Percentiles rank a stretch among this genome's conserved stretches.
phyloP scores from a whole-genome alignment of 176 grass and related monocot genomes.

The Cenchrus purpureus region DNA sequence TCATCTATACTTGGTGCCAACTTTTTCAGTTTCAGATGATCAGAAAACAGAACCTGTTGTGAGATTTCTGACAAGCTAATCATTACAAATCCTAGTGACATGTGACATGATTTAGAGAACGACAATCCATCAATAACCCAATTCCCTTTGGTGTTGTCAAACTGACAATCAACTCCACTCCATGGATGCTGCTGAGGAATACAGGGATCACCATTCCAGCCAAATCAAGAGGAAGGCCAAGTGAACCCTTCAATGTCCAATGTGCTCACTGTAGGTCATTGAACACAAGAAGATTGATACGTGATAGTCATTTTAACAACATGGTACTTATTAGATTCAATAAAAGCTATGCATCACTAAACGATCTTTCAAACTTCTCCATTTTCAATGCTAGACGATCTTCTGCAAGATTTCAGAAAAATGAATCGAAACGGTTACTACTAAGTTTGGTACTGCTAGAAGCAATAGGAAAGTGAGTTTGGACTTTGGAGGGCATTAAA shows the following conservation, averaged over 20 bases:
- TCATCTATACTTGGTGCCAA: background rate
- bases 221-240: constrained; percentile 89
- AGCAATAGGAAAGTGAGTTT: constrained; percentile 23
- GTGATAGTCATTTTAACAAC: background rate
- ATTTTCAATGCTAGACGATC: constrained; percentile 15
- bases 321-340: background rate
- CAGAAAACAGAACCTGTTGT: background rate
- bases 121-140: constrained; percentile 95
- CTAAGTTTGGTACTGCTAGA: constrained; percentile 20
- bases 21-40: constrained; percentile 7
- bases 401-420: constrained; percentile 1
- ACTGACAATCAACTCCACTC: constrained; percentile 93
- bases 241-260: constrained; percentile 66
- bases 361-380: background rate
- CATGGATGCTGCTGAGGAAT: constrained; percentile 97
- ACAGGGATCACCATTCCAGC: constrained; percentile 97
- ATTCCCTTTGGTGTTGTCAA: constrained; percentile 61
- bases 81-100: background rate
- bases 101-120: constrained; percentile 55
- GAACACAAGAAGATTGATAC: constrained; percentile 3
- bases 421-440: constrained; percentile 2
- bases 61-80: constrained; percentile 22
- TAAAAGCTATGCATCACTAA: background rate
- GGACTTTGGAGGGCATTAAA: background rate
- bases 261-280: constrained; percentile 59